Conservation (phyloP, 345 rosid species). For the Aquilaria sinensis region DNA sequence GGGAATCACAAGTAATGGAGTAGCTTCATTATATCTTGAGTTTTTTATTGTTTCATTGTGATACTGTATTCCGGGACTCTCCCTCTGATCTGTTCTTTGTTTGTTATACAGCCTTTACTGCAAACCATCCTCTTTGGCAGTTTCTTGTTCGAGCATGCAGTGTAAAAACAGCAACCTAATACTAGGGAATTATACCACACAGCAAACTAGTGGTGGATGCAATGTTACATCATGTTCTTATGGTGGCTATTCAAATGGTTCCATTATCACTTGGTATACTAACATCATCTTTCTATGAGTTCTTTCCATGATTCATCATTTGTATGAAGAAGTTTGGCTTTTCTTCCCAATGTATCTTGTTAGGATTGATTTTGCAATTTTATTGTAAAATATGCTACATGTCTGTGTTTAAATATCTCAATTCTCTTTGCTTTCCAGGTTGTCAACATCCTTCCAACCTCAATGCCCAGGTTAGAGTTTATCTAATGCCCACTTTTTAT, state of each 20-base stretch:
- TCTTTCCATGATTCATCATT: constrained; percentile 2
- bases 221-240: constrained; percentile 76
- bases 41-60: not conserved
- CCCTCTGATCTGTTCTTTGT: constrained; percentile 6
- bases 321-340: not conserved
- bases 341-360: not conserved
- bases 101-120: constrained; percentile 66
- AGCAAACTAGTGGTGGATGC: constrained; percentile 86
- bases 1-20: constrained; percentile 68
- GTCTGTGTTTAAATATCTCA: constrained; percentile 2
- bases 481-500: not conserved
- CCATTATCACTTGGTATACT: constrained; percentile 62
- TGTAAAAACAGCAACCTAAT: constrained; percentile 79
- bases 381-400: not conserved
- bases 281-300: constrained; percentile 1
- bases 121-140: constrained; percentile 79
- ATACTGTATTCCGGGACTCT: constrained; percentile 1
- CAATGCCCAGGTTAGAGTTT: constrained; percentile 72
- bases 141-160: constrained; percentile 96
- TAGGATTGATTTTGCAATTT: no score
- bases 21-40: constrained; percentile 8
- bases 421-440: constrained; percentile 34
- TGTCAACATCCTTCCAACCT: constrained; percentile 81
- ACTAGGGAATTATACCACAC: constrained; percentile 67
- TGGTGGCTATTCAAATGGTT: constrained; percentile 72